Evolutionary conservation across 306 rosid genomes (phyloP).

Genomic region (Dalbergia cultrata): DNA sequence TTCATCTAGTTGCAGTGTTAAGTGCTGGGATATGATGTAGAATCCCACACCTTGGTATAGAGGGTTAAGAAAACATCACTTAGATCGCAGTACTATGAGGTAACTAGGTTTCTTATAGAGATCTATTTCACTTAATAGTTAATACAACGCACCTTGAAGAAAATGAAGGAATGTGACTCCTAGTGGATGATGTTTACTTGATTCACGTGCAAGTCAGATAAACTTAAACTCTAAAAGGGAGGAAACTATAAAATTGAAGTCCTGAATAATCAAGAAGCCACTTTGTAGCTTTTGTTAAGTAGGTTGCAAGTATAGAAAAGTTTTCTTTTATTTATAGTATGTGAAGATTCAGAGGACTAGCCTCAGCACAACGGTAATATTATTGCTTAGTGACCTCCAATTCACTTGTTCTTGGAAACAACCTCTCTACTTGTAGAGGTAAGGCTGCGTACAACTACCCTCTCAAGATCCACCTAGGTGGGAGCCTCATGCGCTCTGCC

Average conservation of each 20-base stretch:
- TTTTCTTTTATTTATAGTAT: not conserved
- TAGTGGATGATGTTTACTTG: conserved; percentile 19
- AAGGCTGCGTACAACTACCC: too few species aligned
- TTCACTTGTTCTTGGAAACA: too few species aligned
- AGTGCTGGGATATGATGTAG: conserved; percentile 7
- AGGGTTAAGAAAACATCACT: not conserved
- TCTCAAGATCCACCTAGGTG: too few species aligned
- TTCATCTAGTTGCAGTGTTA: not conserved
- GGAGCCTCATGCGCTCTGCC: too few species aligned
- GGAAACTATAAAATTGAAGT: conserved; percentile 31
- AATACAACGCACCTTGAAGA: conserved; percentile 1
- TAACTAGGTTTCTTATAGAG: conserved; percentile 24
- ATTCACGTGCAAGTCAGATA: conserved; percentile 32
- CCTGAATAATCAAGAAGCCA: conserved; percentile 16
- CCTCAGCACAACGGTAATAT: too few species aligned
- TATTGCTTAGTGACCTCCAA: too few species aligned
- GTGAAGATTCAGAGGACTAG: not conserved
- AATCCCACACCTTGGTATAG: not conserved
- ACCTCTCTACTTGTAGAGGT: too few species aligned
- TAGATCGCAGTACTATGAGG: conserved; percentile 6
- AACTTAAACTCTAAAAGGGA: conserved; percentile 30
- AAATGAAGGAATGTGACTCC: conserved; percentile 24
- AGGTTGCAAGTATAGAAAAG: conserved; percentile 12
- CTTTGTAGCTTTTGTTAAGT: conserved; percentile 17
- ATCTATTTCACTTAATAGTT: not conserved